Base-by-base conservation (phyloP, 306 rosid genomes). In the Begonia loranthoides region DNA sequence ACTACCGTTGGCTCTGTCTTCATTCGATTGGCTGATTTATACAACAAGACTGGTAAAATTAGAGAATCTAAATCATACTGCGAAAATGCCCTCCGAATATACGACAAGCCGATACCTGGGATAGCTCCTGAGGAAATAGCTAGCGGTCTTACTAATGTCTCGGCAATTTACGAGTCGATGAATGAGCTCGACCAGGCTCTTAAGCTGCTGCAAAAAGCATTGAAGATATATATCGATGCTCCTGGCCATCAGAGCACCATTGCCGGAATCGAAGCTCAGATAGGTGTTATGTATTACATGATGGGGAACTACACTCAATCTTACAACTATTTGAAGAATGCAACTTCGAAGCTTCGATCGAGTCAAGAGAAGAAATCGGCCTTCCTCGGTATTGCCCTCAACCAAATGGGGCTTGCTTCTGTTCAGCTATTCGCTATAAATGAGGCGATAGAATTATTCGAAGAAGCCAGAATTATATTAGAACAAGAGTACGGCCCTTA, bases 221-320 rank as follows among this genome's bases (percentile, higher is more conserved):
- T 83, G 36, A 67, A 50, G 60, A 83, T 83, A 69, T 70, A 80
- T 45, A 77, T 65, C 15, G 75, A 75, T 51, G 82, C 80, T 44
- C 87, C 96, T 9, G 82, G 99, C 36, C 96, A 87, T 60, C 86
- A 80, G 43, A 80, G 66, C 70, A 79, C 88, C 36, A 63, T 92
- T 34, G 94, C 94, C 15, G 94, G 99, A 55, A 81, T 92, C 58
- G 94, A 92, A 71, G 99, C 99, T 50, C 99, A 92, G 74, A 73
- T 83, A 73, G 99, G 99, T 57, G 96, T 83, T 57, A 67, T 87
- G 75, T 52, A 80, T 73, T 86, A 80, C 61, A 65, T 77, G 78
- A 53, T 86, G 69, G 94, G 67, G 55, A 81, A 75, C 55, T 84
- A 83, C 57, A 55, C 66, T 17, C 84, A 83, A 52, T 86, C 94